A percentile compares a stretch with the other conserved stretches of the same genome.
phyloP scores from a whole-genome alignment of 2,329 filamentous ascomycete genomes.

The Botrytis aclada region DNA sequence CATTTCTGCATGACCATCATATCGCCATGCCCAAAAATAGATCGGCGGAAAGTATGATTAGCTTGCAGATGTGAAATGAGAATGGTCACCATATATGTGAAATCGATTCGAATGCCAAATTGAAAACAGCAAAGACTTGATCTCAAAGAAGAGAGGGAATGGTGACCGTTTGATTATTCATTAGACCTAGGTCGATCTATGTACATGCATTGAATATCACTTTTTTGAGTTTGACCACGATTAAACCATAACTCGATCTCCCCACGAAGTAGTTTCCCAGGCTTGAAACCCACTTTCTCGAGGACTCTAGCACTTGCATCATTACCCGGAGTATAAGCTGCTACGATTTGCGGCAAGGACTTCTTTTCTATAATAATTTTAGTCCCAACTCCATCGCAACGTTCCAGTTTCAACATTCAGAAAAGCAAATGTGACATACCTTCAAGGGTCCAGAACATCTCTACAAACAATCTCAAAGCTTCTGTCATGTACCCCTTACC shows the following conservation, averaged over 20 bases:
- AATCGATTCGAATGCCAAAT: background rate
- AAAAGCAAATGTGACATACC: background rate
- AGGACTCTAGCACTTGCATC: constrained; percentile 26
- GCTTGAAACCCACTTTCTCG: constrained; percentile 26
- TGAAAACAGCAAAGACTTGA: background rate
- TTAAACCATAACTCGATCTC: constrained; percentile 9
- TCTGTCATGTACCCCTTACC: constrained; percentile 25
- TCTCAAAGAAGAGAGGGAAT: too few relatives aligned
- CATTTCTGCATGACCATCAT: constrained; percentile 17
- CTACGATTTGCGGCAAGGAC: background rate
- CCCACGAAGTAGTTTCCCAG: constrained; percentile 18
- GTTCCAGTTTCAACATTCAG: background rate
- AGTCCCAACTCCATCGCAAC: background rate
- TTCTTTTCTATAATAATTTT: background rate
- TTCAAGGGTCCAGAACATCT: constrained; percentile 13
- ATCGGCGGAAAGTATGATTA: background rate
- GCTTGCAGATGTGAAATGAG: background rate
- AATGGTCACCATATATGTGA: background rate
- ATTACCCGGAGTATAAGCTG: constrained; percentile 26
- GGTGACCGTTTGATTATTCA: background rate
- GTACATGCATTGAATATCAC: constrained; percentile 7
- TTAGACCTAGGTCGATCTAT: background rate
- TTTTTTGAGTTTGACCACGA: background rate
- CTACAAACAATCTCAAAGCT: constrained; percentile 22
- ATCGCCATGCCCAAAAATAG: background rate